Evolutionary conservation across 2,329 filamentous ascomycete genomes (phyloP).

Genomic region (Colletotrichum camelliae): DNA sequence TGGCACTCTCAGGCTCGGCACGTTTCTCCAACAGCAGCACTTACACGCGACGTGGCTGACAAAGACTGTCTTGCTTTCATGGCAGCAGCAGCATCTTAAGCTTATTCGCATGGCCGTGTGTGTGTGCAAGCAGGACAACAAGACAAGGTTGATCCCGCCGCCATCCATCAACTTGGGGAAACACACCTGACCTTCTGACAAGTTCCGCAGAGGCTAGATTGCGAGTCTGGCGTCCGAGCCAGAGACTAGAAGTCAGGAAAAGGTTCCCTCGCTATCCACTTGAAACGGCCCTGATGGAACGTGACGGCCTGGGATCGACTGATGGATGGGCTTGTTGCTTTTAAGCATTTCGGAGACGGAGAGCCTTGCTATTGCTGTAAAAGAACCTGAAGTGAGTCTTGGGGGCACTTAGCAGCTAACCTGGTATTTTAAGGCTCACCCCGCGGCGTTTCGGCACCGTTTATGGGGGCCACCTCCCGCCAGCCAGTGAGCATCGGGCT

Average conservation of each 20-base stretch:
- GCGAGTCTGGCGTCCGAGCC: background rate
- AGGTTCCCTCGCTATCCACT: background rate
- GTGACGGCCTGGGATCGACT: background rate
- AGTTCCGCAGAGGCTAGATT: background rate
- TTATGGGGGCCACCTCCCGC: background rate
- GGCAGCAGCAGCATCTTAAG: background rate
- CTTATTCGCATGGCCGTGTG: background rate
- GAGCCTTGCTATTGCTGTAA: background rate
- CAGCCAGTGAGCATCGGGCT: background rate
- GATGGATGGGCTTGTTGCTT: background rate
- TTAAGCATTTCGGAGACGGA: background rate
- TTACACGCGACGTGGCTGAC: background rate
- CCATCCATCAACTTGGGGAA: background rate
- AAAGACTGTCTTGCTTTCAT: background rate
- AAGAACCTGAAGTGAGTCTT: background rate
- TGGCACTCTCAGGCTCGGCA: background rate
- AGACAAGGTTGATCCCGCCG: background rate
- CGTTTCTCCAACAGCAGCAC: background rate
- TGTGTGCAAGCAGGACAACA: background rate
- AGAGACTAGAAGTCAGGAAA: background rate
- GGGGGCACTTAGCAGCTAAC: background rate
- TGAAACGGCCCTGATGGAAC: background rate
- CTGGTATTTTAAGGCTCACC: background rate
- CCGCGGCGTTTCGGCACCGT: slow-evolving; percentile 2
- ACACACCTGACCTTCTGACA: background rate